phyloP scores from a whole-genome alignment of 108 stramenopile species.

The Cyclostephanos tholiformis region DNA sequence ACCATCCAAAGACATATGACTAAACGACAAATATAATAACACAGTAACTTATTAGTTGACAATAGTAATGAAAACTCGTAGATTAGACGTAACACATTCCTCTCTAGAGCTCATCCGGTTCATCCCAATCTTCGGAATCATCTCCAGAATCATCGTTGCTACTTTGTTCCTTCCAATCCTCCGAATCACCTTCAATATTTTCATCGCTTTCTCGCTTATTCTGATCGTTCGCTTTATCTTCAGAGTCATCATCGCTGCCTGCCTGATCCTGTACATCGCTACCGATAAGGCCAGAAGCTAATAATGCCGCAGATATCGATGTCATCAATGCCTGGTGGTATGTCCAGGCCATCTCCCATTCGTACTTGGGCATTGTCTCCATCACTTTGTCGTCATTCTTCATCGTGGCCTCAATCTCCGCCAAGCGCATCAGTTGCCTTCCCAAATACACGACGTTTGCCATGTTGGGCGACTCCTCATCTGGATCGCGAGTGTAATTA shows the following conservation, averaged over 20 bases:
- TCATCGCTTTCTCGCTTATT: too few species aligned
- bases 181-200: too few species aligned
- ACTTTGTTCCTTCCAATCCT: too few species aligned
- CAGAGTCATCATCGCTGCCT: constrained; percentile 7
- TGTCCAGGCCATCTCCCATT: constrained; percentile 46
- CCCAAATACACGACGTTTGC: constrained; percentile 27
- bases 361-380: constrained; percentile 39
- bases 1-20: too few species aligned
- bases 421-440: constrained; percentile 21
- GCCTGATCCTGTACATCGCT: background rate
- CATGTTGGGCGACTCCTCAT: constrained; percentile 32
- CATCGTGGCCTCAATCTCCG: constrained; percentile 11
- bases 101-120: too few species aligned
- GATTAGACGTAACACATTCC: too few species aligned
- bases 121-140: too few species aligned
- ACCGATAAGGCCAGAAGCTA: constrained; percentile 21
- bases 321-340: constrained; percentile 42
- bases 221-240: background rate
- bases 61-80: too few species aligned
- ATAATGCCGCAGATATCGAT: constrained; percentile 40
- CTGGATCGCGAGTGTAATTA: constrained; percentile 27
- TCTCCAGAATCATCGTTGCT: too few species aligned
- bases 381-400: constrained; percentile 34
- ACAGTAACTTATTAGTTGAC: too few species aligned
- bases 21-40: too few species aligned